Evolutionary conservation across 2,329 filamentous ascomycete species (phyloP).

Genomic region (Fusarium floridanum): DNA sequence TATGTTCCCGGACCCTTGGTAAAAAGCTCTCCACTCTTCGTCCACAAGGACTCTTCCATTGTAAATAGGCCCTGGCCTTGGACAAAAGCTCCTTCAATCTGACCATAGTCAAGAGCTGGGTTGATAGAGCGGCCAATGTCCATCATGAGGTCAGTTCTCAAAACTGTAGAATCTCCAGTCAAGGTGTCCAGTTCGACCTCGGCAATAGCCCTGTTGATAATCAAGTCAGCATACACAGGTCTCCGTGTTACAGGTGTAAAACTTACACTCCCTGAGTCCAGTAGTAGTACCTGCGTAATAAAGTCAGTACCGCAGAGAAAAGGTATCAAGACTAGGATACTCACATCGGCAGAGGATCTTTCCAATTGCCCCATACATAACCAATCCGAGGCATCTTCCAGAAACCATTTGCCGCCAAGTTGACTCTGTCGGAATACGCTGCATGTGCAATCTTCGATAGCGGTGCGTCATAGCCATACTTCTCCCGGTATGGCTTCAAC

Average conservation of each 20-base stretch:
- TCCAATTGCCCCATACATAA: conserved; percentile 87
- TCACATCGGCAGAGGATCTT: conserved; percentile 83
- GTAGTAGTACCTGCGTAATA: background rate
- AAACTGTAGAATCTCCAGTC: background rate
- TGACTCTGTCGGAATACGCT: conserved; percentile 75
- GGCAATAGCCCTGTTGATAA: background rate
- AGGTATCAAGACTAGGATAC: background rate
- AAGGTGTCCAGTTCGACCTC: background rate
- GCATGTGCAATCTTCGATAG: conserved; percentile 80
- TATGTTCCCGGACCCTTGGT: background rate
- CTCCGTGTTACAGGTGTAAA: too few species aligned
- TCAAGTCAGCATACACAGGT: background rate
- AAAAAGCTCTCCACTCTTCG: background rate
- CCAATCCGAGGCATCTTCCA: conserved; percentile 95
- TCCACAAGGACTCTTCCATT: conserved; percentile 3
- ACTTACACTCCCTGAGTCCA: conserved; percentile 5
- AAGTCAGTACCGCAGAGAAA: background rate
- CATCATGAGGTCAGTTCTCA: conserved; percentile 1
- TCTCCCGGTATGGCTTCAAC: conserved; percentile 82
- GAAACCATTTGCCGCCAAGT: conserved; percentile 89
- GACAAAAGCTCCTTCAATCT: background rate
- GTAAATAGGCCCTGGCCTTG: background rate
- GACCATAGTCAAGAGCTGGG: background rate
- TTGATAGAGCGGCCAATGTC: conserved; percentile 1
- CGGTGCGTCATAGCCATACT: conserved; percentile 76